phyloP scores from a whole-genome alignment of 805 yeast genomes.

The Barnettozyma siamensis region DNA sequence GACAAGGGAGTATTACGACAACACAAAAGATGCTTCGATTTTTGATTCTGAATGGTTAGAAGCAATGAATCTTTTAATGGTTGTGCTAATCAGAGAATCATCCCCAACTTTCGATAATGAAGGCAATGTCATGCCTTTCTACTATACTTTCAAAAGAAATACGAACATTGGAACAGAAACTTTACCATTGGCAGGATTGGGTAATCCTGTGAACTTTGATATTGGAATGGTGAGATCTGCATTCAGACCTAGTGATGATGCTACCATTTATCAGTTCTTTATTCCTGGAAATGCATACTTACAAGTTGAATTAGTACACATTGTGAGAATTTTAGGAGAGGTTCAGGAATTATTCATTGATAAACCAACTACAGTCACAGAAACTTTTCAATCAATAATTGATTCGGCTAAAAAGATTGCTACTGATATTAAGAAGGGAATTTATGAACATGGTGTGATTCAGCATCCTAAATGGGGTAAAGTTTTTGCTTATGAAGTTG shows the following conservation, averaged over 20 bases:
- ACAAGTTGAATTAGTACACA: conserved; percentile 51
- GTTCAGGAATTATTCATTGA: conserved; percentile 9
- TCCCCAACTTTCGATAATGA: conserved; percentile 49
- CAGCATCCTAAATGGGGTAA: conserved; percentile 64
- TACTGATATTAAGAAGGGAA: conserved; percentile 43
- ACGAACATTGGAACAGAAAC: conserved; percentile 81
- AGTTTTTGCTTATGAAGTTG: conserved; percentile 85
- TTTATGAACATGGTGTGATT: conserved; percentile 58
- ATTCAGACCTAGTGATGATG: conserved; percentile 86
- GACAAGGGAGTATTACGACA: conserved; percentile 60
- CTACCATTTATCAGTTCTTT: conserved; percentile 71
- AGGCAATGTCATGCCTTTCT: conserved; percentile 37
- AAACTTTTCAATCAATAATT: conserved; percentile 12
- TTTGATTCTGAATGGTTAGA: conserved; percentile 46
- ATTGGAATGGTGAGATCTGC: conserved; percentile 78
- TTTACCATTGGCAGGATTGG: conserved; percentile 68
- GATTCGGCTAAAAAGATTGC: conserved; percentile 33
- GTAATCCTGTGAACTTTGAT: conserved; percentile 71
- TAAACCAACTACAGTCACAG: conserved; percentile 27
- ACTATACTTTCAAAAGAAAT: conserved; percentile 65
- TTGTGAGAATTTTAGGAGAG: conserved; percentile 25
- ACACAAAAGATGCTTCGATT: conserved; percentile 44
- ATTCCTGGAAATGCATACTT: conserved; percentile 83
- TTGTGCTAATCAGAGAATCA: conserved; percentile 54
- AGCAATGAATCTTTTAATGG: conserved; percentile 48